A percentile compares a stretch with the other conserved stretches of the same genome.
Conservation (phyloP, 768 basidiomycete genomes). For the Pulveroboletus sp. region DNA sequence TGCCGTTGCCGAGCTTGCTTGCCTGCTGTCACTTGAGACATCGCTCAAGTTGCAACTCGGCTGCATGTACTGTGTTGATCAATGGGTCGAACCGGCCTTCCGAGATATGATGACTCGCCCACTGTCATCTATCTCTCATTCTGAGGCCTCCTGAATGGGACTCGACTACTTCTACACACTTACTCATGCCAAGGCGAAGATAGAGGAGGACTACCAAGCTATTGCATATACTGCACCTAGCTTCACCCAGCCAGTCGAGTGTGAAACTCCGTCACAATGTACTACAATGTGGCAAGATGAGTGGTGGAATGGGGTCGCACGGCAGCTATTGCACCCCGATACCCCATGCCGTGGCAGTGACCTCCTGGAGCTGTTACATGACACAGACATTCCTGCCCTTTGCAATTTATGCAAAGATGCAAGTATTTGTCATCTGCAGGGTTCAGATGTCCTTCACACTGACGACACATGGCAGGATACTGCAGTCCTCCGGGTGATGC, state of each 20-base stretch:
- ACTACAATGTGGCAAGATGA: background rate
- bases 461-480: background rate
- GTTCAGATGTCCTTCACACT: background rate
- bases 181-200: background rate
- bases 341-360: background rate
- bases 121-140: constrained; percentile 2
- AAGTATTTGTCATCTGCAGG: background rate
- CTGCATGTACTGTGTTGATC: background rate
- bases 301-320: constrained; percentile 11
- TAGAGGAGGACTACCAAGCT: background rate
- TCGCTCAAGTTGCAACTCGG: constrained; percentile 9
- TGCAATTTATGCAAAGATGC: background rate
- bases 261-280: background rate
- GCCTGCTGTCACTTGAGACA: background rate
- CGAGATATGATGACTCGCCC: background rate
- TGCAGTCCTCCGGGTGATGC: no score
- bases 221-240: constrained; percentile 2
- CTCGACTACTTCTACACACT: constrained; percentile 1
- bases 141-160: constrained; percentile 1
- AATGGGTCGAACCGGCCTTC: constrained; percentile 11
- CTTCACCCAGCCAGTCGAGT: background rate
- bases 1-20: constrained; percentile 1
- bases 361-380: background rate
- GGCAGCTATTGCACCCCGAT: constrained; percentile 3
- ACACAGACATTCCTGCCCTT: background rate